Evolutionary conservation across 805 yeast species (phyloP), one percentile per base, ranked within the genome.

Genomic region (Ogataea nonfermentans): DNA sequence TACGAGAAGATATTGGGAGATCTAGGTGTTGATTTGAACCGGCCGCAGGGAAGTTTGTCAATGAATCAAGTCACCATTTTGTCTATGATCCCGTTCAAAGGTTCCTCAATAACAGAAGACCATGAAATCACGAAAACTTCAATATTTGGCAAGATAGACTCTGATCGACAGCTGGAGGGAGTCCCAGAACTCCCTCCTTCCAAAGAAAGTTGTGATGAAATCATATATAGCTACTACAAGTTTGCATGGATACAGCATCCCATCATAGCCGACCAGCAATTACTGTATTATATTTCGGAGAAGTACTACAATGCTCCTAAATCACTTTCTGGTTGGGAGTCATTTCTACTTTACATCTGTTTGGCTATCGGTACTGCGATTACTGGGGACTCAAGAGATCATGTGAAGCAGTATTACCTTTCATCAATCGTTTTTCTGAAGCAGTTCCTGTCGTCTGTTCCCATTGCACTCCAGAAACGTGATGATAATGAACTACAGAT

Each of bases 181-280:
- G n/a, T 23, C 6, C 33, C 24, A 9, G n/a, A 19, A 11, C 43
- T 41, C 1, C 49, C 49, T 9, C 28, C 37, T 4, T 26, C 38
- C 12, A 37, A 41, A 20, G 37, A 29, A 9, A 32, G 14, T 3
- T 35, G 46, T 23, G 40, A 41, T 11, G 23, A 25, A 12, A 37
- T 45, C 8, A 40, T 49, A 22, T 14, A 32, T 20, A 35, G 41
- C 37, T 49, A 49, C 40, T 49, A 45, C 29, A 30, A 35, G 24
- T 42, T 30, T 32, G 52, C 54, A 2, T 49, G 54, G 54, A 46
- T 42, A 9, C 54, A 49, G 30, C 52, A 49, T 29, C 54, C 54
- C 8, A 44, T 49, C 13, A 24, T 47, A 3, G 48, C 45, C 29
- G 29, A 33, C 29, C 35, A 45, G 14, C 20, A 23, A 7, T 9